Evolutionary conservation across 176 grass and related monocot species (phyloP).

Genomic region (Rhynchospora tenuis): DNA sequence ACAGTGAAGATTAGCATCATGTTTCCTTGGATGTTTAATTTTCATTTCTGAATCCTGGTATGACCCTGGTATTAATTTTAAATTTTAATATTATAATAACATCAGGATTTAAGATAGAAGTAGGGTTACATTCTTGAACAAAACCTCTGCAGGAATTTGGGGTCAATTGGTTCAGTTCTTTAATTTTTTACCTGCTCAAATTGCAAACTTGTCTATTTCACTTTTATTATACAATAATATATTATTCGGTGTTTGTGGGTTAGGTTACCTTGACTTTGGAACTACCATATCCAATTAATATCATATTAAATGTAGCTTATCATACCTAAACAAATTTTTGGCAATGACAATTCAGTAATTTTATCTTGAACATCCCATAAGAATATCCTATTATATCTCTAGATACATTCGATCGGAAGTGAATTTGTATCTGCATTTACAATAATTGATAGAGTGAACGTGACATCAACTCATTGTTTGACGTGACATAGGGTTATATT

Average conservation of each 20-base stretch:
- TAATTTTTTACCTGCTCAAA: constrained; percentile 19
- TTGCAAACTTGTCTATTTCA: constrained; percentile 13
- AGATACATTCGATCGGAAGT: neutral
- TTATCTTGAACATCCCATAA: neutral
- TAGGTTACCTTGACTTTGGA: constrained; percentile 21
- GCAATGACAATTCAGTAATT: neutral
- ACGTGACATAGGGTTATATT: neutral
- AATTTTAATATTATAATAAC: neutral
- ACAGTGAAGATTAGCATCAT: neutral
- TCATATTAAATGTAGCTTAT: neutral
- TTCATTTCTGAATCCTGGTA: neutral
- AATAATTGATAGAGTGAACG: constrained; percentile 17
- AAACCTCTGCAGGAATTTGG: constrained; percentile 1
- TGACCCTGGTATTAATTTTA: neutral
- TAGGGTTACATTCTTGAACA: neutral
- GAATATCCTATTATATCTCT: neutral
- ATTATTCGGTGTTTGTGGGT: constrained; percentile 18
- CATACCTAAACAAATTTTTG: neutral
- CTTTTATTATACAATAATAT: neutral
- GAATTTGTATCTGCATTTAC: neutral
- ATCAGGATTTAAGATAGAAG: neutral
- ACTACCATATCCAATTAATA: neutral
- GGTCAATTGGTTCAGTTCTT: constrained; percentile 3
- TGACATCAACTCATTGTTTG: constrained; percentile 13
- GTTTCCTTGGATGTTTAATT: neutral